Conservation (phyloP, 768 basidiomycete genomes). For the Stropharia rugosoannulata region DNA sequence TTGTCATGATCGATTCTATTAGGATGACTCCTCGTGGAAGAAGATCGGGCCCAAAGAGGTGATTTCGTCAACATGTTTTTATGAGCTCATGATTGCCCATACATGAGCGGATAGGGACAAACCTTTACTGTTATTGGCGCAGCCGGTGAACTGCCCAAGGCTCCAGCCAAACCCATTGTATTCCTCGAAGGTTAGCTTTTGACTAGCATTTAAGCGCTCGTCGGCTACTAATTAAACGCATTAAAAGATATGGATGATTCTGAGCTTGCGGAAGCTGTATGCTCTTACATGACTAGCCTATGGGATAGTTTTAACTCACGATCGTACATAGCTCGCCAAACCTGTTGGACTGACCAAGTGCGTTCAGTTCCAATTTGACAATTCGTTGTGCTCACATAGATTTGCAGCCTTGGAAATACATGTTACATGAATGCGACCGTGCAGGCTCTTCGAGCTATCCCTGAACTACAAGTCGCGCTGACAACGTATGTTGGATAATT, state of each 20-base stretch:
- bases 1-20: neutral
- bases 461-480: conserved; percentile 80
- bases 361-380: conserved; percentile 11
- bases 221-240: neutral
- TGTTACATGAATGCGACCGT: conserved; percentile 98
- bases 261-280: conserved; percentile 77
- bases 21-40: conserved; percentile 88
- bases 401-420: conserved; percentile 77
- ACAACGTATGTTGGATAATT: conserved; percentile 39
- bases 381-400: neutral
- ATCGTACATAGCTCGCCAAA: conserved; percentile 54
- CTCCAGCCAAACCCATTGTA: conserved; percentile 73
- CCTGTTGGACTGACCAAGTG: conserved; percentile 84
- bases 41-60: conserved; percentile 85
- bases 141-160: conserved; percentile 88
- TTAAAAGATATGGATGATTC: conserved; percentile 79
- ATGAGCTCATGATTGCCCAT: neutral
- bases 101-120: conserved; percentile 58
- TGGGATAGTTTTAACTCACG: conserved; percentile 4
- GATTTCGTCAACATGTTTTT: conserved; percentile 19
- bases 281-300: conserved; percentile 17
- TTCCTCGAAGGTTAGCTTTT: conserved; percentile 76
- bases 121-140: conserved; percentile 93
- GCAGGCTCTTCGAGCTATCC: conserved; percentile 91
- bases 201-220: neutral